Percentiles rank a stretch among this genome's conserved stretches.
Evolutionary conservation across 2,329 filamentous ascomycete species (phyloP).

Genomic region (Didymella arachidicola): DNA sequence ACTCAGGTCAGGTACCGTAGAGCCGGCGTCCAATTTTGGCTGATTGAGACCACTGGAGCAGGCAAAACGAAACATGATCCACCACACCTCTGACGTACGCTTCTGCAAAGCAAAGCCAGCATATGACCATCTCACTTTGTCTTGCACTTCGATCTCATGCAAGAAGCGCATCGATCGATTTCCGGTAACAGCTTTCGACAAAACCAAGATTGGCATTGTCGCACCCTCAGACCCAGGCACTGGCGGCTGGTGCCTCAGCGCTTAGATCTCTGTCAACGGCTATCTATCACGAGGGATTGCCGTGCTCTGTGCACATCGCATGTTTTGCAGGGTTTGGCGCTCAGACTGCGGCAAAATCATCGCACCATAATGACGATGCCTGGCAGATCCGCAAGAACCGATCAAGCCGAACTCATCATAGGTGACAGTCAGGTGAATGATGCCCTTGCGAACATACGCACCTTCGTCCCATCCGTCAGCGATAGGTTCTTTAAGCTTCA

Average conservation of each 20-base stretch:
- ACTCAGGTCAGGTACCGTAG: conserved; percentile 1
- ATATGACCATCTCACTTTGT: conserved; percentile 1
- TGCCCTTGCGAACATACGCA: not conserved
- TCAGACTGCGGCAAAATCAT: not conserved
- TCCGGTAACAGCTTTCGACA: not conserved
- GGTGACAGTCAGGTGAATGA: not conserved
- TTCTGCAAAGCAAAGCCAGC: not conserved
- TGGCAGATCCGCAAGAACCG: not conserved
- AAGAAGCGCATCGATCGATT: not conserved
- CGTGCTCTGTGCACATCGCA: not conserved
- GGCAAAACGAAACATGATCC: conserved; percentile 19
- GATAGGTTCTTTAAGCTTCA: not conserved
- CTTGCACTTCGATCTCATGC: not conserved
- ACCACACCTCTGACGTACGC: conserved; percentile 2
- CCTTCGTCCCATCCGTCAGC: not conserved
- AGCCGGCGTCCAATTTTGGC: not conserved
- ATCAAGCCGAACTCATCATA: not conserved
- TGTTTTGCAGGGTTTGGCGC: not conserved
- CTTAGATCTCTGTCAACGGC: not conserved
- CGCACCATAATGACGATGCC: not conserved
- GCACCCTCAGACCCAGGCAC: not conserved
- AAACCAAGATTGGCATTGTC: not conserved
- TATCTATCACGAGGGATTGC: not conserved
- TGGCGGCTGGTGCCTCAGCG: not conserved
- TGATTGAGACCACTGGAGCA: conserved; percentile 9